A percentile compares a stretch with the other conserved stretches of the same genome.
These are phyloP conservation scores for Sporothrix schenckii DNA, from an alignment of 2,329 filamentous ascomycete species.

Conservation along the genomic window DNA sequence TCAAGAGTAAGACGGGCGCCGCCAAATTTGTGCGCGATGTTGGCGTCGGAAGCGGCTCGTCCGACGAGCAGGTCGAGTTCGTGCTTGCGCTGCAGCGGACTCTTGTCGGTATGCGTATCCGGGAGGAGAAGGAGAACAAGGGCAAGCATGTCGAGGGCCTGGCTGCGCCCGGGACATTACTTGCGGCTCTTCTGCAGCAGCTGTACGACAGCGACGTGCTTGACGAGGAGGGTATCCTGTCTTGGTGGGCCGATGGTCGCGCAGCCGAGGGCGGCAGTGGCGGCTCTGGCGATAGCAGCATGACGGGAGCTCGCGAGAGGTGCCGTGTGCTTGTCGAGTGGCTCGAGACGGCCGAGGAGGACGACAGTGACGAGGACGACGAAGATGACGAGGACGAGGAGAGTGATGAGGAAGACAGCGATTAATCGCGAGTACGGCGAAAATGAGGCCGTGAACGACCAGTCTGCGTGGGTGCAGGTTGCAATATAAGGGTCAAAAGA, in stretches of 20 bases:
- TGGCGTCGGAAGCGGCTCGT: slow-evolving; percentile 54
- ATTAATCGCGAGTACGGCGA: background rate
- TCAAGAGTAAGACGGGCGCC: slow-evolving; percentile 59
- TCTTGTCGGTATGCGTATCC: slow-evolving; percentile 57
- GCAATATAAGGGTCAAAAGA: background rate
- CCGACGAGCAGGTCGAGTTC: slow-evolving; percentile 82
- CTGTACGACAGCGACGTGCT: slow-evolving; percentile 82
- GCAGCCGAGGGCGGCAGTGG: slow-evolving; percentile 65
- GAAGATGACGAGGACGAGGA: slow-evolving; percentile 45
- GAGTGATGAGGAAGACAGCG: slow-evolving; percentile 24
- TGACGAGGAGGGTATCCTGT: slow-evolving; percentile 83
- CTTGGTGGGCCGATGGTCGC: slow-evolving; percentile 81
- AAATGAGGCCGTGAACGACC: background rate
- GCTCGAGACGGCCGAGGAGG: slow-evolving; percentile 74
- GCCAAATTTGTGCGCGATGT: slow-evolving; percentile 46
- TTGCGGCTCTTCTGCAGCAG: slow-evolving; percentile 79
- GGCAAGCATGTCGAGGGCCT: background rate
- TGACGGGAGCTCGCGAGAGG: slow-evolving; percentile 71
- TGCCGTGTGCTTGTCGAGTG: slow-evolving; percentile 81
- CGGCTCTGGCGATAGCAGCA: slow-evolving; percentile 40
- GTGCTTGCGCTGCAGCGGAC: slow-evolving; percentile 81
- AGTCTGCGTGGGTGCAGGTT: background rate
- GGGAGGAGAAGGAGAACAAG: slow-evolving; percentile 25
- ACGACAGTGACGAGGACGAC: slow-evolving; percentile 68
- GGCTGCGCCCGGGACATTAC: slow-evolving; percentile 58